Evolutionary conservation across 768 basidiomycete genomes (phyloP), one percentile per base, ranked within the genome.

Genomic region (Plicaturopsis crispa): DNA sequence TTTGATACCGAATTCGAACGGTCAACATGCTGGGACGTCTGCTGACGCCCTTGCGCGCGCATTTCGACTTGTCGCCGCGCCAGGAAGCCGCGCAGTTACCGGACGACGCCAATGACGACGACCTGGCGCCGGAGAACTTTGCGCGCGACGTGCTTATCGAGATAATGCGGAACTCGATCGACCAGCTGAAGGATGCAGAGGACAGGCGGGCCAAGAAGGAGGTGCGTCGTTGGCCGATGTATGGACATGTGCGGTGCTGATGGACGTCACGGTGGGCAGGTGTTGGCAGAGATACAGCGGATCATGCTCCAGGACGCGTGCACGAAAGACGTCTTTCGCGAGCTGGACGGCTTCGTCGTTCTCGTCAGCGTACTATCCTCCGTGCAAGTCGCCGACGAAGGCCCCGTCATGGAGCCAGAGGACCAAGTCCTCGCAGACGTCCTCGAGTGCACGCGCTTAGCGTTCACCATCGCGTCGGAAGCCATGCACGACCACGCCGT

Each of bases 331-430:
- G 77, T 80, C 14, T 90, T 91, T 55, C 69, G 88, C 4, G 84
- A 88, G 50, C 64, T 83, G 50, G 88, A 90, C 44, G 88, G 88
- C 1, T 89, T 88, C 53, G 63, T 89, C 14, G 72, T 77, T 7
- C 61, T 88, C 22, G 77, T 88, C 60, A 84, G 75, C 48, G 69
- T 83, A 21, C 63, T 91, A 4, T 82, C 84, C 1, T 75, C 74
- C 0, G 57, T 83, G 0, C 56, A 69, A 37, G 61, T 63, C 18
- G 48, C 54, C 23, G 46, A 55, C 22, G 47, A 56, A 14, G 51
- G 44, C 6, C 49, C 59, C 2, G 55, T 65, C 1, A 53, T 58
- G 3, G 64, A 63, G 33, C 60, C 61, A 4, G 65, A 67, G 42
- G 64, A 65, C 24, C 56, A 59, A 39, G 49, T 57, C 18, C 47